A percentile compares a stretch with the other conserved stretches of the same genome.
Evolutionary conservation across 2,329 filamentous ascomycete genomes (phyloP).

Genomic region (Byssothecium circinans): DNA sequence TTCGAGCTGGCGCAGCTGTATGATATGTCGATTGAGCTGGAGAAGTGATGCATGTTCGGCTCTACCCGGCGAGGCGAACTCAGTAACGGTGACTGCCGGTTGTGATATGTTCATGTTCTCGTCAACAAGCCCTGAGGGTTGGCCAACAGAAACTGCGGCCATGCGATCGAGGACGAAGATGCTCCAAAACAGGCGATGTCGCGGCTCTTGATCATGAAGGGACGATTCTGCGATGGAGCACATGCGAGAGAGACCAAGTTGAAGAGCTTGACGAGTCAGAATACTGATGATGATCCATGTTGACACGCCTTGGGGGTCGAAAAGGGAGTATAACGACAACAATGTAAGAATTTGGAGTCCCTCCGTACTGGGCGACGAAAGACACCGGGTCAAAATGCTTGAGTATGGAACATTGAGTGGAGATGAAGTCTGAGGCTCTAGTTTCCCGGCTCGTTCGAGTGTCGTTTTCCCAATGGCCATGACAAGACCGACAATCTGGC

Average conservation of each 20-base stretch:
- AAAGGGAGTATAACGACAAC: constrained; percentile 2
- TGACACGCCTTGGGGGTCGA: constrained; percentile 1
- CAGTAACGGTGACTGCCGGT: background rate
- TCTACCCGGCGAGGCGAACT: constrained; percentile 3
- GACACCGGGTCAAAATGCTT: constrained; percentile 1
- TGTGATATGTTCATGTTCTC: background rate
- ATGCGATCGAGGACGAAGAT: constrained; percentile 5
- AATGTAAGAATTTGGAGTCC: background rate
- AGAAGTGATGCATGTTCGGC: background rate
- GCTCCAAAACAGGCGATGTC: constrained; percentile 2
- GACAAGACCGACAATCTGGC: background rate
- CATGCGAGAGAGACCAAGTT: background rate
- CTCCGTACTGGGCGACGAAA: background rate
- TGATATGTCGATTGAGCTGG: constrained; percentile 3
- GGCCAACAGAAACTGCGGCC: background rate
- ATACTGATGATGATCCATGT: constrained; percentile 1
- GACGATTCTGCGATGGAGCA: background rate
- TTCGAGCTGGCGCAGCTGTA: constrained; percentile 3
- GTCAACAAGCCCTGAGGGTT: background rate
- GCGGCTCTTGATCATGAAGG: background rate
- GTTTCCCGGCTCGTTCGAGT: background rate
- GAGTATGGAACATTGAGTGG: background rate
- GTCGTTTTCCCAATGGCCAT: constrained; percentile 4
- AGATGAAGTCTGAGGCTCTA: background rate
- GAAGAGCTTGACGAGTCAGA: background rate